A percentile compares a stretch with the other conserved stretches of the same genome.
Evolutionary conservation across 2,329 filamentous ascomycete species (phyloP).

Genomic region (Venturia asperata): DNA sequence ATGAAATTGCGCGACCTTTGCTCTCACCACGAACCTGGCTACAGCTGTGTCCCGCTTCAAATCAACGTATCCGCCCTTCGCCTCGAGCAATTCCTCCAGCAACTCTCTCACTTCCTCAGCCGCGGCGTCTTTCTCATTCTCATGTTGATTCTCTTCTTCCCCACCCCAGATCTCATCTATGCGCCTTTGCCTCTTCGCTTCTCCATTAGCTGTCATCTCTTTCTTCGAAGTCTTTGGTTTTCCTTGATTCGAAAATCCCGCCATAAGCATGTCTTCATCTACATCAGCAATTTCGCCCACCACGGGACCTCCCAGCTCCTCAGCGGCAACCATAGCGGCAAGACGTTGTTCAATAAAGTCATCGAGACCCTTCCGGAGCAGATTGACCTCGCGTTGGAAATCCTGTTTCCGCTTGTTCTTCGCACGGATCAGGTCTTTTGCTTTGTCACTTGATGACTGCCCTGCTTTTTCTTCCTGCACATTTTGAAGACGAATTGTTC

Average conservation of each 20-base stretch:
- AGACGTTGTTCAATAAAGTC: constrained; percentile 65
- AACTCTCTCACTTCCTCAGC: constrained; percentile 42
- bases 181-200: constrained; percentile 38
- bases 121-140: constrained; percentile 42
- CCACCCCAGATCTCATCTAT: constrained; percentile 46
- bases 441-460: constrained; percentile 54
- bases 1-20: constrained; percentile 51
- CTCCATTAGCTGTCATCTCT: constrained; percentile 25
- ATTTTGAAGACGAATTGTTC: constrained; percentile 54
- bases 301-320: constrained; percentile 75
- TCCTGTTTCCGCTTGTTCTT: constrained; percentile 52
- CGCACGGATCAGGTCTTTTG: constrained; percentile 54
- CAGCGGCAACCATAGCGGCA: constrained; percentile 69
- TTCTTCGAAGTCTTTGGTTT: constrained; percentile 26
- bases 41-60: constrained; percentile 46
- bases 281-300: constrained; percentile 67
- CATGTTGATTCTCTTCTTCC: constrained; percentile 25
- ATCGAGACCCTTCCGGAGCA: constrained; percentile 57
- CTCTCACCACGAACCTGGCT: constrained; percentile 47
- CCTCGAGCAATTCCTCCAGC: constrained; percentile 39
- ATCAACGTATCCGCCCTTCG: constrained; percentile 40
- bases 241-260: constrained; percentile 48
- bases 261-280: constrained; percentile 46
- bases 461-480: constrained; percentile 51
- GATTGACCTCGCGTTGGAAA: constrained; percentile 55